phyloP scores from a whole-genome alignment of 495 filamentous ascomycete genomes.

The Aspergillus bertholletiae region DNA sequence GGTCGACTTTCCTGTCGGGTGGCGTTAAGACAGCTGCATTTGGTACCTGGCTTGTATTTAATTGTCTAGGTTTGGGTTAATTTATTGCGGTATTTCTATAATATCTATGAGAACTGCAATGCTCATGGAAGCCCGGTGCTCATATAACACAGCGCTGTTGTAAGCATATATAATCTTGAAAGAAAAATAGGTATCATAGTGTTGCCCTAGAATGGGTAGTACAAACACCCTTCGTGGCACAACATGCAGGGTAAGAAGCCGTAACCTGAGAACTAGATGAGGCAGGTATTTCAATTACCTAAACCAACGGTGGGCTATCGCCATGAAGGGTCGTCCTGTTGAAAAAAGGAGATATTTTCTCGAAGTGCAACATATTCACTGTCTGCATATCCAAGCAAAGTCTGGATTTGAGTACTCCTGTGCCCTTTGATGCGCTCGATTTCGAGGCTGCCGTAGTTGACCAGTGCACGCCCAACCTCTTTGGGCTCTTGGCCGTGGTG shows the following conservation, averaged over 20 bases:
- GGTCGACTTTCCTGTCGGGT: not conserved
- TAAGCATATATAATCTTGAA: not conserved
- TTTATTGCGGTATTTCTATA: not conserved
- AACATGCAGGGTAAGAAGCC: not conserved
- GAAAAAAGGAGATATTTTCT: constrained; percentile 82
- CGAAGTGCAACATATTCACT: constrained; percentile 90
- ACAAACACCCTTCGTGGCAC: not conserved
- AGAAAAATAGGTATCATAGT: not conserved
- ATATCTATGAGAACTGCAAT: not conserved
- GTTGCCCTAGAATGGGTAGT: not conserved
- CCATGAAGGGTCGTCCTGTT: constrained; percentile 19
- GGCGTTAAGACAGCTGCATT: not conserved
- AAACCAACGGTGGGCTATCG: not conserved
- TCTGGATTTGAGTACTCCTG: constrained; percentile 74
- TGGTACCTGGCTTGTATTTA: not conserved
- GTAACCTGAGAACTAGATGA: not conserved
- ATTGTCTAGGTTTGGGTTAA: not conserved
- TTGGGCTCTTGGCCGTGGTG: constrained; percentile 47
- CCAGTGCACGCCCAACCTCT: constrained; percentile 89
- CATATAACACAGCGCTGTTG: not conserved
- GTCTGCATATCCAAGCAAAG: constrained; percentile 82
- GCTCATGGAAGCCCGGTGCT: not conserved
- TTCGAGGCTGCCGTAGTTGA: constrained; percentile 87
- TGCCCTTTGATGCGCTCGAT: constrained; percentile 80
- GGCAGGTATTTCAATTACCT: not conserved